A percentile compares a stretch with the other conserved stretches of the same genome.
Conservation (phyloP, 768 basidiomycete genomes). For the Trametes elegans region DNA sequence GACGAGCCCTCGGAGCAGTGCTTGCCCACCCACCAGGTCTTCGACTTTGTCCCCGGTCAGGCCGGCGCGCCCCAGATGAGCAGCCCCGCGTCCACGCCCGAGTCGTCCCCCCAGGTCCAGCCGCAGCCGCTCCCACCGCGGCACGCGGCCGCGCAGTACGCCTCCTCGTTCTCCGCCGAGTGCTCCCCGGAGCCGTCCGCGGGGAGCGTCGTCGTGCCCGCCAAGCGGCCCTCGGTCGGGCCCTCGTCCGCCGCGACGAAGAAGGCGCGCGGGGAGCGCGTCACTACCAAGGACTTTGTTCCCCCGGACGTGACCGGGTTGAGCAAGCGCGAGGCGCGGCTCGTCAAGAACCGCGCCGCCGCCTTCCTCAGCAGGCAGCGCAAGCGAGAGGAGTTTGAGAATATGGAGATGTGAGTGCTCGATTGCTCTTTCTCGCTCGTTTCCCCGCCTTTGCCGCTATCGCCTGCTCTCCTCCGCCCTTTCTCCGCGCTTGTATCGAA, state of each 20-base stretch:
- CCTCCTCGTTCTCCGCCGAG: slow-evolving; percentile 26
- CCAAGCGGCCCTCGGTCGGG: slow-evolving; percentile 27
- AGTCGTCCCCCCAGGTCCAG: slow-evolving; percentile 24
- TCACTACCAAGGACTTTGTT: slow-evolving; percentile 77
- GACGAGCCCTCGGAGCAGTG: slow-evolving; percentile 51
- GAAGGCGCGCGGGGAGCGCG: slow-evolving; percentile 50
- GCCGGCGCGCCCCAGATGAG: slow-evolving; percentile 26
- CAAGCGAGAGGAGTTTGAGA: slow-evolving; percentile 90
- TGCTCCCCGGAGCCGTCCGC: slow-evolving; percentile 21
- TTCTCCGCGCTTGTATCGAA: not conserved
- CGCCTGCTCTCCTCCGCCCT: not conserved
- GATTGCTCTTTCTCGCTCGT: slow-evolving; percentile 12
- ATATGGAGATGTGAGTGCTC: slow-evolving; percentile 79
- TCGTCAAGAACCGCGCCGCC: slow-evolving; percentile 90
- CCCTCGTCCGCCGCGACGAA: slow-evolving; percentile 31
- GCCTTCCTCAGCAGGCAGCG: slow-evolving; percentile 89
- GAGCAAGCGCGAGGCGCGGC: slow-evolving; percentile 85
- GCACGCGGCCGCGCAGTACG: slow-evolving; percentile 25
- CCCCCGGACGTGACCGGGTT: slow-evolving; percentile 88
- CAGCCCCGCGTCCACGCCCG: slow-evolving; percentile 31
- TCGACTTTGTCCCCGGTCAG: slow-evolving; percentile 52
- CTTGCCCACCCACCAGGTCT: slow-evolving; percentile 70
- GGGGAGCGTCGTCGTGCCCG: slow-evolving; percentile 31
- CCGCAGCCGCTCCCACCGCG: slow-evolving; percentile 34
- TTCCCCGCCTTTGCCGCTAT: not conserved